Evolutionary conservation across 768 basidiomycete species (phyloP).

Genomic region (Pleurotus tuoliensis): DNA sequence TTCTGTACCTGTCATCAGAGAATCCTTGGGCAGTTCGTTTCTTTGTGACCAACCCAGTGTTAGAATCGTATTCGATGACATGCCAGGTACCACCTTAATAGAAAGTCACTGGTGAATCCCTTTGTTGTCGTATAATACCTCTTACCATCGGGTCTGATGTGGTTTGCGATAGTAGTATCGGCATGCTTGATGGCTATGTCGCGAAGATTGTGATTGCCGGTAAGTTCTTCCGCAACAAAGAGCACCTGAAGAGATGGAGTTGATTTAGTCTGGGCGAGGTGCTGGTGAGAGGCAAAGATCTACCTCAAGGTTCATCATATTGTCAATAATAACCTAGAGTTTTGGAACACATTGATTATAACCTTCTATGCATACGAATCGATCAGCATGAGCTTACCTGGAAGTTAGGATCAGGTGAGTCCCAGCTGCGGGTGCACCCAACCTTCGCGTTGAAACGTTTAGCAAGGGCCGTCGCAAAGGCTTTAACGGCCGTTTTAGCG

Average conservation of each 20-base stretch:
- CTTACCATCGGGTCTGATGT: constrained; percentile 61
- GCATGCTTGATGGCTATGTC: constrained; percentile 64
- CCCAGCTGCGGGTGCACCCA: constrained; percentile 72
- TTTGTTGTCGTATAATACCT: neutral
- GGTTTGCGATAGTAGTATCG: constrained; percentile 62
- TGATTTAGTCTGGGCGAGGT: neutral
- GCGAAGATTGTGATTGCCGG: constrained; percentile 53
- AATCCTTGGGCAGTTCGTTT: constrained; percentile 62
- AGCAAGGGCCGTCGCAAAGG: constrained; percentile 55
- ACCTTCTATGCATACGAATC: too few species aligned
- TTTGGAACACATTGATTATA: neutral
- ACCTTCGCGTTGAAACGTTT: constrained; percentile 54
- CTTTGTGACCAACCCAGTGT: constrained; percentile 55
- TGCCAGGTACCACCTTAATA: constrained; percentile 49
- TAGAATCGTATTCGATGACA: constrained; percentile 63
- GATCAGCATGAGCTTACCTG: constrained; percentile 28
- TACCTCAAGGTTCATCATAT: constrained; percentile 74
- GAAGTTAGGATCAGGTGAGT: constrained; percentile 56
- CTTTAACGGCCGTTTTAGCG: constrained; percentile 49
- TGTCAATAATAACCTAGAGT: constrained; percentile 68
- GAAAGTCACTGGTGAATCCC: neutral
- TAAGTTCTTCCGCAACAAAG: constrained; percentile 55
- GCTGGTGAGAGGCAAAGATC: neutral
- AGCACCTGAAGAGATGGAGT: constrained; percentile 26
- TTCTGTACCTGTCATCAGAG: constrained; percentile 39